phyloP scores from a whole-genome alignment of 1,284 basidiomycete species.

The Sanghuangporus sanghuang region DNA sequence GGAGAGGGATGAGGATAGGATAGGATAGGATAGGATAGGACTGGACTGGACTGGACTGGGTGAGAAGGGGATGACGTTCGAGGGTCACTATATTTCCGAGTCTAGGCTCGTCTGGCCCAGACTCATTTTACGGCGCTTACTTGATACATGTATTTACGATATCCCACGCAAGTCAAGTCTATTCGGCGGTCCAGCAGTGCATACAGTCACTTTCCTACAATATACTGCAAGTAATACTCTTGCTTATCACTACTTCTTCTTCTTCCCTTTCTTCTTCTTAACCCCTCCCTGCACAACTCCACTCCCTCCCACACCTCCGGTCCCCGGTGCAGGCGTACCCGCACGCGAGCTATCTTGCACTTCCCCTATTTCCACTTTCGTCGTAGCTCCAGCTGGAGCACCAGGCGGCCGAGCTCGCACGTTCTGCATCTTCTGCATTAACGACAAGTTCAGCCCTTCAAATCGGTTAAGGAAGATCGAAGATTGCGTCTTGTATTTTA shows the following conservation, averaged over 20 bases:
- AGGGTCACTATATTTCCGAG: background rate
- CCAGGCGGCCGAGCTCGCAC: constrained; percentile 26
- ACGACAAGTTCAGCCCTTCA: constrained; percentile 79
- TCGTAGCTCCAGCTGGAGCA: background rate
- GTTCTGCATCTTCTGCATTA: constrained; percentile 83
- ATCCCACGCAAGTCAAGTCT: no score
- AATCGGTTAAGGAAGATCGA: constrained; percentile 93
- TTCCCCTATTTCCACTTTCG: background rate
- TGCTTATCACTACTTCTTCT: constrained; percentile 15
- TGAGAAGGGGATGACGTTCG: constrained; percentile 5
- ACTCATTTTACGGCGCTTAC: background rate
- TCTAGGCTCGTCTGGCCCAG: background rate
- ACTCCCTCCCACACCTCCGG: background rate
- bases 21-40: background rate
- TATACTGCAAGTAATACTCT: no score
- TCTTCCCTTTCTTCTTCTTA: constrained; percentile 18
- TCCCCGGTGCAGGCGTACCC: background rate
- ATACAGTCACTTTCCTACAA: no score
- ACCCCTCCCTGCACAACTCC: constrained; percentile 3
- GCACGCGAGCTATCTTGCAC: background rate
- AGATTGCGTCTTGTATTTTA: constrained; percentile 92
- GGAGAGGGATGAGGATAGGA: background rate
- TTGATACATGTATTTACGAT: no score
- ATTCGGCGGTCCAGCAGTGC: no score
- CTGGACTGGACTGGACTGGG: no score